Base-by-base conservation (phyloP, 2,329 filamentous ascomycete genomes). In the Hymenoscyphus linearis region DNA sequence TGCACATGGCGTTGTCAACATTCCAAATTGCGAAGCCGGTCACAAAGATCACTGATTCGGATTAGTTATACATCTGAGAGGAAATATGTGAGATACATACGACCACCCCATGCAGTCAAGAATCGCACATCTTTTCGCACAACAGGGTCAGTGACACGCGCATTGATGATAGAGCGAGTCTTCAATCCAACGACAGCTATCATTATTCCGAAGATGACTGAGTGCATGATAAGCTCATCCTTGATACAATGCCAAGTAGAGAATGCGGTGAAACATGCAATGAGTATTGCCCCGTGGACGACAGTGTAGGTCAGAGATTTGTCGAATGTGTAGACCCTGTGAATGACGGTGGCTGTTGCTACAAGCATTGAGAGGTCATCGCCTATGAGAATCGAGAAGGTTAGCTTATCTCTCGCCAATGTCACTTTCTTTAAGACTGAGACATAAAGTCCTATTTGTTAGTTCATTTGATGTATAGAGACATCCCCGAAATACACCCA, bases 301-400 rank as follows among this genome's bases (percentile, higher is more conserved):
- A 76, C 69, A 16, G 77, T 75, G 16, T 85, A 85, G 59, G 27
- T 54, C 59, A 62, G 60, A 64, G 78, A 71, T 31, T 79, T 76
- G 52, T 78, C 74, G 37, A 76, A 74, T 13, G 78, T 79, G 60
- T 78, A 76, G 4, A 80, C 71, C 55, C 79, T 78, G 55, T 83
- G 80, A 4, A 85, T 74, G 59, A 85, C 76, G 0, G 80, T 75
- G 62, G 79, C 80, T 25, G 77, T 77, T 4, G 84, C 76, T 13
- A 81, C 71, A 34, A 85, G 77, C 83, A 86, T 86, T 59, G 81
- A 80, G n/a, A 85, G 73, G 66, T 86, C 83, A 65, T 85, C 83
- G 64, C 76, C 77, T 70, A 14, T 26, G 3, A 5, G 14, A 14
- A 18, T 16, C 22, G 4, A 5, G 14, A 14, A 18, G 12, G 31